Percentiles rank a stretch among this genome's conserved stretches.
Evolutionary conservation across 305 asterid species (phyloP).

Genomic region (Ilex paraguariensis): DNA sequence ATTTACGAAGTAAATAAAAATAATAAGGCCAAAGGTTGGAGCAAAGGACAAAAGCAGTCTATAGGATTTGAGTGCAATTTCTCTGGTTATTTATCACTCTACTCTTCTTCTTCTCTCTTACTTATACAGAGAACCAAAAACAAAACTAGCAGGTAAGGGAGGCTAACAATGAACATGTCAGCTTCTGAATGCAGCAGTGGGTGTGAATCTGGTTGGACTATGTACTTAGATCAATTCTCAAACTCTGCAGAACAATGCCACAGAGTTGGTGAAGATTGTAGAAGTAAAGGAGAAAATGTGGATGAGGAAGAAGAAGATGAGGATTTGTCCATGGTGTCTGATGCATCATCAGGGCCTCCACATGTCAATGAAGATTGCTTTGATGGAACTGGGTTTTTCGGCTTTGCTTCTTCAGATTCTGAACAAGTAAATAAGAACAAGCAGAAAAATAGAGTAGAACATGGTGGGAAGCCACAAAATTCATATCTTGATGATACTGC

Average conservation of each 20-base stretch:
- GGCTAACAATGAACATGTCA: conserved; percentile 38
- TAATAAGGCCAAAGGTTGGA: conserved; percentile 36
- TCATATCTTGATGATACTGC: conserved; percentile 80
- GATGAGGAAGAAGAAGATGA: conserved; percentile 40
- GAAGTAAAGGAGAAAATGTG: conserved; percentile 18
- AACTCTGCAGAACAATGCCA: conserved; percentile 31
- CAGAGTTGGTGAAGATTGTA: background rate
- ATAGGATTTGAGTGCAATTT: conserved; percentile 35
- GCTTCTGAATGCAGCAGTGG: conserved; percentile 69
- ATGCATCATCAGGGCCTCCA: conserved; percentile 90
- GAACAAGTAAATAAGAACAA: conserved; percentile 30
- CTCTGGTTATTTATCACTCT: conserved; percentile 26
- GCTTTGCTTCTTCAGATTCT: conserved; percentile 19
- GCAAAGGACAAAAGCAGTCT: conserved; percentile 57
- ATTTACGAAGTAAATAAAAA: conserved; percentile 31
- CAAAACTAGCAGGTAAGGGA: background rate
- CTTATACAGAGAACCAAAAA: background rate
- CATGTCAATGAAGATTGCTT: conserved; percentile 23
- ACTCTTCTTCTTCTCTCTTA: background rate
- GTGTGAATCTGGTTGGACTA: conserved; percentile 94
- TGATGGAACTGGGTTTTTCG: conserved; percentile 14
- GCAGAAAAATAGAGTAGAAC: conserved; percentile 27
- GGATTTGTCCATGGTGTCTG: conserved; percentile 85
- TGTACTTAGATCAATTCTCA: conserved; percentile 63
- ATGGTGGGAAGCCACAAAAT: conserved; percentile 21